These are phyloP conservation scores for Mallotus japonicus DNA, from an alignment of 441 rosid genomes.

Conservation along the genomic window DNA sequence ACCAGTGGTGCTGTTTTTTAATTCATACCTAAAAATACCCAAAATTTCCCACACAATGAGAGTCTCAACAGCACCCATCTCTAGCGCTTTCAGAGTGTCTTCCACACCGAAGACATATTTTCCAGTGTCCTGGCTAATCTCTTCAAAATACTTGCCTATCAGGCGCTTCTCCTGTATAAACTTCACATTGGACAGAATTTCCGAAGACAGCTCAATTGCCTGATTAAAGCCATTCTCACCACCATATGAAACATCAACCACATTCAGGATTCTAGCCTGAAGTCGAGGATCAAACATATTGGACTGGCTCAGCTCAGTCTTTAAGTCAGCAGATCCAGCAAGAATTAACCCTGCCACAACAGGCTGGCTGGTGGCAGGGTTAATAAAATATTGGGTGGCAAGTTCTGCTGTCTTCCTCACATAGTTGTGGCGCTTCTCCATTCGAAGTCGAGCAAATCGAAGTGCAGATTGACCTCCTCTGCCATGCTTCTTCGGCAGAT, in stretches of 20 bases:
- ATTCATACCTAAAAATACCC: slow-evolving; percentile 54
- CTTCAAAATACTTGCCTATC: slow-evolving; percentile 94
- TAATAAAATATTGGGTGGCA: slow-evolving; percentile 75
- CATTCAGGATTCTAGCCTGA: slow-evolving; percentile 80
- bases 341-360: slow-evolving; percentile 84
- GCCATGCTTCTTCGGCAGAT: slow-evolving; percentile 85
- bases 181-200: slow-evolving; percentile 76
- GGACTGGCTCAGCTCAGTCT: slow-evolving; percentile 89
- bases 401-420: slow-evolving; percentile 86
- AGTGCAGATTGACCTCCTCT: slow-evolving; percentile 94
- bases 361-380: slow-evolving; percentile 85
- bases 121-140: slow-evolving; percentile 89
- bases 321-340: slow-evolving; percentile 94
- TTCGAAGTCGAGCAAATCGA: slow-evolving; percentile 78
- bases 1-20: slow-evolving; percentile 54
- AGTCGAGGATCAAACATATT: slow-evolving; percentile 90
- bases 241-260: slow-evolving; percentile 86
- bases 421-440: slow-evolving; percentile 88
- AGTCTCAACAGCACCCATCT: slow-evolving; percentile 85
- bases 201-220: slow-evolving; percentile 83
- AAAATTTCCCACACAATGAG: slow-evolving; percentile 88
- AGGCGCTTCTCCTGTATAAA: slow-evolving; percentile 86
- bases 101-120: slow-evolving; percentile 84
- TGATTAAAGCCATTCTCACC: slow-evolving; percentile 92
- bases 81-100: slow-evolving; percentile 75